Evolutionary conservation across 371 early-diverging fungal genomes (phyloP), one percentile per base, ranked within the genome.

Genomic region (Apophysomyces trapeziformis): DNA sequence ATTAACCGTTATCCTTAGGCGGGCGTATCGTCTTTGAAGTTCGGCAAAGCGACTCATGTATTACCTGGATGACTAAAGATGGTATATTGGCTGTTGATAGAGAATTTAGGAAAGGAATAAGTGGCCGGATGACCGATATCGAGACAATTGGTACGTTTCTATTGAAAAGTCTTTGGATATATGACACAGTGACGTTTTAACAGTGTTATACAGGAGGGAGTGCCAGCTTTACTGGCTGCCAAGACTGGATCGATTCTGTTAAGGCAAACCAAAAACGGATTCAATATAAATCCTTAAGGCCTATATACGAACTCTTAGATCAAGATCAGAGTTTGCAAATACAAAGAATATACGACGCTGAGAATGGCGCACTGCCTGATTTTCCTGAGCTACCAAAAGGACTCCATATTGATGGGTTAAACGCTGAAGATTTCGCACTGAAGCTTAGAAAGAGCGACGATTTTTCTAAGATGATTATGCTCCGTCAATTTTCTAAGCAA

Each of bases 251-350:
- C 4, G 47, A 47, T 1, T n/a, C 47, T 2, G 47, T 47, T 16
- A 47, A 47, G 16, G 16, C 7, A 47, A 47, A 47, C n/a, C n/a
- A n/a, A 7, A n/a, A 11, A 5, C 47, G 47, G 11, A 18, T 47
- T 47, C 47, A 47, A n/a, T 47, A 2, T 16, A 47, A n/a, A 4
- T 47, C 47, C 11, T 47, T 47, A 21, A 47, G 18, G 4, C 47
- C 47, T 47, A n/a, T 47, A n/a, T 47, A 47, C 18, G 47, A 47
- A 47, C 47, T 47, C 2, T 16, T 47, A 47, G 47, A 47, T 18
- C n/a, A 47, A 47, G 47, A 47, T 11, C 47, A 47, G n/a, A 11
- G 47, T 7, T 18, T 47, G 0, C n/a, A 14, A 47, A 16, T 47
- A 14, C 9, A n/a, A 47, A n/a, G 47, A 47, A 16, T 47, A 4